Conservation (phyloP, 2,329 filamentous ascomycete genomes). For the Beauveria medogensis region DNA sequence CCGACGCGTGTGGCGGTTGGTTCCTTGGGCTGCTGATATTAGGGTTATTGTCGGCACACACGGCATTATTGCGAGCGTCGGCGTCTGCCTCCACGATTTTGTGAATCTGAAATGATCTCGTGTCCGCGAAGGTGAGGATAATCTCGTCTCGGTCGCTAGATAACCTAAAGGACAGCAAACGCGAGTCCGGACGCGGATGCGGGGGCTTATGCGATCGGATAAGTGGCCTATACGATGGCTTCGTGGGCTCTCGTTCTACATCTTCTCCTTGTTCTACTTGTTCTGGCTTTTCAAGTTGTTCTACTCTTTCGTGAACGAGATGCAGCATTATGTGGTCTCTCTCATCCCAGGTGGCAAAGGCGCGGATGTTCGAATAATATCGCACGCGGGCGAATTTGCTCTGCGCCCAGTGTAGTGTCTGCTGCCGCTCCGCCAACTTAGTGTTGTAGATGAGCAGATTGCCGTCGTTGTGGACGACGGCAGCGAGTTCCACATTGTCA, state of each 20-base stretch:
- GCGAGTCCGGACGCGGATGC: background rate
- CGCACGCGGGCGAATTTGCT: background rate
- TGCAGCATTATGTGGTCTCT: background rate
- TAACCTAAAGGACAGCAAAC: background rate
- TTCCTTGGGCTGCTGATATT: background rate
- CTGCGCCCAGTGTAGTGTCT: background rate
- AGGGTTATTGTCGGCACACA: background rate
- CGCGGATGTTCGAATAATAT: background rate
- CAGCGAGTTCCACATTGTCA: background rate
- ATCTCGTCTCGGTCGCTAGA: background rate
- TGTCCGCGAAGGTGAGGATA: background rate
- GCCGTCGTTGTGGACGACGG: background rate
- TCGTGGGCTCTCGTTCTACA: background rate
- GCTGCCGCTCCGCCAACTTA: background rate
- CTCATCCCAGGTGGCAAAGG: background rate
- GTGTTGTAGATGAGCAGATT: background rate
- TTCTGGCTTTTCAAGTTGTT: background rate
- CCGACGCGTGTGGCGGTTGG: background rate
- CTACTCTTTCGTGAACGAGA: background rate
- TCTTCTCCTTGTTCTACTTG: too few relatives aligned
- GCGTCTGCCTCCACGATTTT: background rate
- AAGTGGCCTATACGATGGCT: background rate
- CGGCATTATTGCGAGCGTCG: background rate
- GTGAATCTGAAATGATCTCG: background rate
- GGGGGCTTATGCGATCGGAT: background rate